Base-by-base conservation (phyloP, 139 green algal genomes). In the Edaphochlamys debaryana region DNA sequence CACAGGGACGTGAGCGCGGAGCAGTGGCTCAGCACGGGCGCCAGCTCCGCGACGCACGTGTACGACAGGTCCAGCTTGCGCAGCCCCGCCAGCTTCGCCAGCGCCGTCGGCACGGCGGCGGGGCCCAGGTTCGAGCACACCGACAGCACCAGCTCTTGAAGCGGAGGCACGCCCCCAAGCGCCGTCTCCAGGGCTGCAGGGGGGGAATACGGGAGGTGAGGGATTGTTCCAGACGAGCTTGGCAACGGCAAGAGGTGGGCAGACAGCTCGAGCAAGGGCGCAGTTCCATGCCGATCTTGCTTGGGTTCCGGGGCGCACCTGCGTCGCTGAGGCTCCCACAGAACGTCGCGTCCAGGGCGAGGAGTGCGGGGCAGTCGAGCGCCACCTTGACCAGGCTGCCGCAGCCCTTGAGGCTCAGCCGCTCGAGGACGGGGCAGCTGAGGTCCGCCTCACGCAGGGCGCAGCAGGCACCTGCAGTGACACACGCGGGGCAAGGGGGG, bases 61-160 rank as follows among this genome's bases (percentile, higher is more conserved):
- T 94, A 94, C 30, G 86, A 91, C 3, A 94, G 86, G 80, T 94
- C 92, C 25, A 94, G 90, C 27, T 82, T 23, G 15, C 38, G 67
- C 17, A 94, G 87, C 0, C 62, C 20, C 4, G 36, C 17, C 37
- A 94, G 86, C 0, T 22, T 25, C 4, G 50, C 37, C 30, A 94
- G 82, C 29, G 80, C 69, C 6, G 41, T 5, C 40, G 79, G 60
- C 36, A 79, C 23, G n/a, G 73, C 23, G 6, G 29, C 30, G 17
- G 70, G 4, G 63, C 84, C 50, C 37, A 89, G 71, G 23, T 66
- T 29, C 22, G 36, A 56, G 67, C 79, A 86, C 13, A 89, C 85
- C 9, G 48, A 77, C 58, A 89, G 74, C 27, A 84, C 42, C 38
- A 89, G 79, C 64, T 40, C 41, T 15, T 27, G 40, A 36, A 89